Conservation (phyloP, 352 stramenopile species). For the Phytophthora pisi region DNA sequence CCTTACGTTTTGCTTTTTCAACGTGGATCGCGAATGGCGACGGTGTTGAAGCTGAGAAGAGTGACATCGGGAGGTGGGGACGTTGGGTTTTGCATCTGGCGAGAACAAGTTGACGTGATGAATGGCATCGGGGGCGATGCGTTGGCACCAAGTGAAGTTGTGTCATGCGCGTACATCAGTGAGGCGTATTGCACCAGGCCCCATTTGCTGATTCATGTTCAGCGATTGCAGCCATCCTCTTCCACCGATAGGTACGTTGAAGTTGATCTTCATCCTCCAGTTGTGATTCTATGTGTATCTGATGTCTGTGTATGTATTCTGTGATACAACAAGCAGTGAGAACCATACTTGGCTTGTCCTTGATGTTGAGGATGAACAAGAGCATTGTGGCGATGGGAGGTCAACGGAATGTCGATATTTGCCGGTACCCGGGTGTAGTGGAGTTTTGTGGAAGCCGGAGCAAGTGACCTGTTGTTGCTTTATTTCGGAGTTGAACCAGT, state of each 20-base stretch:
- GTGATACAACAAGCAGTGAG: neutral
- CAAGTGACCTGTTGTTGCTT: slow-evolving; percentile 41
- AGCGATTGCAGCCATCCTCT: slow-evolving; percentile 1
- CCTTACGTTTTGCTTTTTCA: slow-evolving; percentile 44
- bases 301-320: neutral
- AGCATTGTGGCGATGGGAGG: neutral
- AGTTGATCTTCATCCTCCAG: neutral
- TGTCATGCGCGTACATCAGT: slow-evolving; percentile 38
- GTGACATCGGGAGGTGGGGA: neutral
- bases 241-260: slow-evolving; percentile 13
- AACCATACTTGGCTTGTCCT: slow-evolving; percentile 29
- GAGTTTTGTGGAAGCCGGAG: slow-evolving; percentile 6
- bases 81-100: slow-evolving; percentile 36
- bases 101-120: slow-evolving; percentile 28
- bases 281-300: neutral
- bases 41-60: slow-evolving; percentile 33
- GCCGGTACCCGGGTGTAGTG: neutral
- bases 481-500: slow-evolving; percentile 28
- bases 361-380: slow-evolving; percentile 9
- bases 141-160: slow-evolving; percentile 13
- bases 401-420: slow-evolving; percentile 28
- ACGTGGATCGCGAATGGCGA: slow-evolving; percentile 16
- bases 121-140: slow-evolving; percentile 1
- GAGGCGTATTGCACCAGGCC: slow-evolving; percentile 20
- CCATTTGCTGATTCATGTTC: slow-evolving; percentile 39